phyloP scores from a whole-genome alignment of 768 basidiomycete genomes.

The Tylopilus cervinicoccineus region DNA sequence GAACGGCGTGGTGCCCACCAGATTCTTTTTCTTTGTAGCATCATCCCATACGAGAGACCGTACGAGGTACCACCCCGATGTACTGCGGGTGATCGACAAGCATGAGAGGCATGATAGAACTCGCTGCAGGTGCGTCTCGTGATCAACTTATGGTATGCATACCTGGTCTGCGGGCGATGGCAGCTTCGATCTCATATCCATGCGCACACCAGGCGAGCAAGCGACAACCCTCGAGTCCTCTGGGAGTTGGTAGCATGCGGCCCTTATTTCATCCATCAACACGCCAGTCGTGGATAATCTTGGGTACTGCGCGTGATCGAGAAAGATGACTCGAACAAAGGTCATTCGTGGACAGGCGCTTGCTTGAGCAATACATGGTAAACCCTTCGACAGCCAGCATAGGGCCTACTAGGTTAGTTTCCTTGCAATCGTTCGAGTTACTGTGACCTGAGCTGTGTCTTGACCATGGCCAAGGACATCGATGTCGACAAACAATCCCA shows the following conservation, averaged over 20 bases:
- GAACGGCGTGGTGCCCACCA: no score
- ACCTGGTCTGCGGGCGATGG: not conserved
- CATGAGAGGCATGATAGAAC: not conserved
- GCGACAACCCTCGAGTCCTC: not conserved
- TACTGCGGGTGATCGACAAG: not conserved
- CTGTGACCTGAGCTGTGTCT: not conserved
- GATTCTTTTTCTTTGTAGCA: no score
- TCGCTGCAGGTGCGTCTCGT: not conserved
- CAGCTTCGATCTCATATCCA: not conserved
- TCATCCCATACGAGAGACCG: no score
- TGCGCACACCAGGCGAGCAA: no score
- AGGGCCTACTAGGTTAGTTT: not conserved
- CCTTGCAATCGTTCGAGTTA: not conserved
- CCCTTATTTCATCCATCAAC: not conserved
- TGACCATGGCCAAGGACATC: not conserved
- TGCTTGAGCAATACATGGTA: no score
- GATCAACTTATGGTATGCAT: not conserved
- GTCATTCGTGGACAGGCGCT: no score
- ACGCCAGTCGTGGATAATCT: not conserved
- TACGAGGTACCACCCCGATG: constrained; percentile 1
- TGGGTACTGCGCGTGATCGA: no score
- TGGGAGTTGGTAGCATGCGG: not conserved
- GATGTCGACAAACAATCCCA: no score
- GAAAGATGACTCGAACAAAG: no score
- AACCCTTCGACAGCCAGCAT: not conserved